These are phyloP conservation scores for Sphaerostilbella broomeana DNA, from an alignment of 2,329 filamentous ascomycete genomes.

Conservation along the genomic window DNA sequence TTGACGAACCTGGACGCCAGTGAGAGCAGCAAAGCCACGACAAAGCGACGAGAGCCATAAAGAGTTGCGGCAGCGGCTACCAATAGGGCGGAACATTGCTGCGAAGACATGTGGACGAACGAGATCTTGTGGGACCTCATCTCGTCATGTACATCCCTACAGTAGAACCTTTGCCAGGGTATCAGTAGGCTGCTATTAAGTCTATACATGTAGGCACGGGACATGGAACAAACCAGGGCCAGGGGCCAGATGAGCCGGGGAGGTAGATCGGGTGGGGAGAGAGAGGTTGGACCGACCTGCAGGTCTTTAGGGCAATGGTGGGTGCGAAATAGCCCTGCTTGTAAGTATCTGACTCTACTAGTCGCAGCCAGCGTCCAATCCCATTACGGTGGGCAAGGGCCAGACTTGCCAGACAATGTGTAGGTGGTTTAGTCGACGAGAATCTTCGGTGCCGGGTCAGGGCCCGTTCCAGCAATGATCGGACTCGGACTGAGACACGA, in stretches of 20 bases:
- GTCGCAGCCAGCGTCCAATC: conserved; percentile 10
- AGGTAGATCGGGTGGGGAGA: conserved; percentile 8
- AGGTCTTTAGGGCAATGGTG: conserved; percentile 3
- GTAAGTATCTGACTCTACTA: conserved; percentile 1
- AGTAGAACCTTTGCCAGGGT: conserved; percentile 20
- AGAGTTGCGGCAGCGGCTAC: conserved; percentile 5
- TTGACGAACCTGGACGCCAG: too few relatives aligned
- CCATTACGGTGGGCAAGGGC: conserved; percentile 1
- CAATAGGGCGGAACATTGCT: conserved; percentile 27
- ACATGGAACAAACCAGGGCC: conserved; percentile 15
- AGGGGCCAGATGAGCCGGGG: conserved; percentile 11
- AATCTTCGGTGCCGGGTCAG: background rate
- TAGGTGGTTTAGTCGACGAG: background rate
- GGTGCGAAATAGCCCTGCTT: conserved; percentile 1
- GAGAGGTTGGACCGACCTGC: conserved; percentile 8
- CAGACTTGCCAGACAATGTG: background rate
- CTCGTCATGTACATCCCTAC: too few relatives aligned
- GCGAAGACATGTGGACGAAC: conserved; percentile 22
- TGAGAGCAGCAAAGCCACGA: background rate
- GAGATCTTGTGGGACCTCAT: conserved; percentile 38
- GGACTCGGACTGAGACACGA: conserved; percentile 21
- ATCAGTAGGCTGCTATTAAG: conserved; percentile 8
- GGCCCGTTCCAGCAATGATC: conserved; percentile 14
- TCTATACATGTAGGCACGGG: conserved; percentile 11
- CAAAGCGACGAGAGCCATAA: conserved; percentile 9